Evolutionary conservation across 2,329 filamentous ascomycete species (phyloP).

Genomic region (Colletotrichum gloeosporioides): DNA sequence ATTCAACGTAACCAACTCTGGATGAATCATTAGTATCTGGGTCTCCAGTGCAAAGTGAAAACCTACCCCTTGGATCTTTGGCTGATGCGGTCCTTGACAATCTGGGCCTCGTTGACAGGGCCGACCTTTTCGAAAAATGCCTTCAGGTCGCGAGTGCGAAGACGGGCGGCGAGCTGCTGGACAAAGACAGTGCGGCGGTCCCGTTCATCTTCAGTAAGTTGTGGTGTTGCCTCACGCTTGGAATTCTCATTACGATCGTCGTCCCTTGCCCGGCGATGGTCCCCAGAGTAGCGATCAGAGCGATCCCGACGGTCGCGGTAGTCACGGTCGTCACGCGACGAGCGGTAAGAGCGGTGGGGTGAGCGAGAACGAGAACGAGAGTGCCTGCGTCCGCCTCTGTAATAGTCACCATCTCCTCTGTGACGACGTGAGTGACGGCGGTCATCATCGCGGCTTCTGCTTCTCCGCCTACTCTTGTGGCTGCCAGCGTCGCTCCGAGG

Average conservation of each 20-base stretch:
- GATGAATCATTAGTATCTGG: constrained; percentile 39
- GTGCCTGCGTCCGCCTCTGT: constrained; percentile 54
- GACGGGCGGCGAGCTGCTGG: constrained; percentile 93
- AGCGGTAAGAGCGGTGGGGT: constrained; percentile 63
- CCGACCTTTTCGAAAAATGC: constrained; percentile 96
- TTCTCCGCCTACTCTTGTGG: constrained; percentile 82
- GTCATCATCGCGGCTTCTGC: constrained; percentile 78
- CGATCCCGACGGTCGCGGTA: constrained; percentile 62
- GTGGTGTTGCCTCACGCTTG: constrained; percentile 65
- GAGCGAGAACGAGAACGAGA: constrained; percentile 76
- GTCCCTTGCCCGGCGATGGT: constrained; percentile 59
- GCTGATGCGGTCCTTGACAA: constrained; percentile 97
- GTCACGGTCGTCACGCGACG: constrained; percentile 57
- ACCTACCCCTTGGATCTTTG: constrained; percentile 95
- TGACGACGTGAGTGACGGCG: constrained; percentile 76
- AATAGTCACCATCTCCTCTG: constrained; percentile 74
- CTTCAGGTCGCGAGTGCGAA: constrained; percentile 91
- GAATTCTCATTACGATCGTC: constrained; percentile 45
- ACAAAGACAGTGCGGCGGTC: constrained; percentile 98
- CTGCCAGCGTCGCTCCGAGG: constrained; percentile 79
- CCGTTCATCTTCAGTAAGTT: constrained; percentile 91
- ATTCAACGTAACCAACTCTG: constrained; percentile 99
- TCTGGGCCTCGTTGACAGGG: constrained; percentile 95
- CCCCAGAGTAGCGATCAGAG: constrained; percentile 36
- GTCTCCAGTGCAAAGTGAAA: background rate